Base-by-base conservation (phyloP, 2,329 filamentous ascomycete species). In the Plenodomus lindquistii region DNA sequence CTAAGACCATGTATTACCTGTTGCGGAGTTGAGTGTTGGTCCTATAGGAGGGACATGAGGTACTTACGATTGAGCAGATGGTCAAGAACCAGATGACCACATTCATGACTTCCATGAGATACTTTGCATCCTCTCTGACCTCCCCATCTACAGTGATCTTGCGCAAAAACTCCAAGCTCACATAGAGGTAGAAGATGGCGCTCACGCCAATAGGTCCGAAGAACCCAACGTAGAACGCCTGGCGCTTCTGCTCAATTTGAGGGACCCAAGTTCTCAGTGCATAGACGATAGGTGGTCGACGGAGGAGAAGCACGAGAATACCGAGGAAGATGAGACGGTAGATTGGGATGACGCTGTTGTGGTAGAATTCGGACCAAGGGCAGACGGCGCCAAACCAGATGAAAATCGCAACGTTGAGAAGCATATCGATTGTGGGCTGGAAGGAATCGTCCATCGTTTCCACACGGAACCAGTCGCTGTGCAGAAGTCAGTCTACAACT, bases 361-460 rank as follows among this genome's bases (percentile, higher is more conserved):
- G 59, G 1, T 79, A 72, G 57, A 97, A 96, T 20, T 75, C 76
- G 4, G 77, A 69, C 92, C 92, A 97, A 0, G 92, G 92, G 49
- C 87, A 89, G 10, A 92, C 83, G 0, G 90, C 89, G 3, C 65
- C 65, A 40, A 63, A 54, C 91, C 91, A 97, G 72, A 96, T 84
- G 70, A 97, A 97, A 34, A 97, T 82, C 16, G 86, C 79, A 3
- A 95, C 84, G 66, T 97, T 97, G 48, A 97, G 85, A 2, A 97
- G 79, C 91, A 96, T 96, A 69, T 97, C 91, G 38, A 97, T 88
- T 0, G 91, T 96, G 0, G 91, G 91, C 67, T 97, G 91, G n/a
- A 97, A 81, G 2, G 89, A 92, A 69, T 97, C 93, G 59, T 96
- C 92, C 60, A 87, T 77, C 0, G 92, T 97, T 70, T 95, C 89